Evolutionary conservation across 2,329 filamentous ascomycete species (phyloP).

Genomic region (Fusarium austroafricanum): DNA sequence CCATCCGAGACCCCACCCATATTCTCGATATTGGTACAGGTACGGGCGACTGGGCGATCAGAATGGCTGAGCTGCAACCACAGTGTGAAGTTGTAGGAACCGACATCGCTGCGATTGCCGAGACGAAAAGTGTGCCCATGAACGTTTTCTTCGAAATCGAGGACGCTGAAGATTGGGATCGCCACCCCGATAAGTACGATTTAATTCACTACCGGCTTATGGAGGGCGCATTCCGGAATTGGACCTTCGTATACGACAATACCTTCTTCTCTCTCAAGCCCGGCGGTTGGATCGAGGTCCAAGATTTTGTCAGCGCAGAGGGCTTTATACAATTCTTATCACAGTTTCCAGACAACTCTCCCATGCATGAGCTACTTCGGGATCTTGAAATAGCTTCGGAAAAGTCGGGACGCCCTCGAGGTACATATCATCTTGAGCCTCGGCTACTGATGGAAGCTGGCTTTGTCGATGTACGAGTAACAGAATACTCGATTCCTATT

Average conservation of each 20-base stretch:
- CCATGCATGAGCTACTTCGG: conserved; percentile 55
- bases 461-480: conserved; percentile 63
- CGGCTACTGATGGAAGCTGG: conserved; percentile 60
- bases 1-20: conserved; percentile 53
- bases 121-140: conserved; percentile 66
- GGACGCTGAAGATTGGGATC: conserved; percentile 70
- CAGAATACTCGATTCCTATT: conserved; percentile 62
- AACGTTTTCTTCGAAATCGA: conserved; percentile 71
- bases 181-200: conserved; percentile 63
- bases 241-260: conserved; percentile 65
- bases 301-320: conserved; percentile 64
- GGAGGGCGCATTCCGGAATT: conserved; percentile 67
- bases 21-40: conserved; percentile 70
- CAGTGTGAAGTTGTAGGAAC: conserved; percentile 68
- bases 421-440: conserved; percentile 59
- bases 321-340: conserved; percentile 48
- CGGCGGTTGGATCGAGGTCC: conserved; percentile 67
- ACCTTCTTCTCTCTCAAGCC: conserved; percentile 65
- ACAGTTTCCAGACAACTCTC: conserved; percentile 57
- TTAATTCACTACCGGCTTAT: conserved; percentile 68
- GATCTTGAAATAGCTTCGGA: conserved; percentile 59
- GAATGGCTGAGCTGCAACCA: conserved; percentile 65
- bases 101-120: conserved; percentile 68
- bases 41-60: conserved; percentile 64
- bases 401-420: conserved; percentile 59